Evolutionary conservation across 768 basidiomycete genomes (phyloP).

Genomic region (Leccinum broughii): DNA sequence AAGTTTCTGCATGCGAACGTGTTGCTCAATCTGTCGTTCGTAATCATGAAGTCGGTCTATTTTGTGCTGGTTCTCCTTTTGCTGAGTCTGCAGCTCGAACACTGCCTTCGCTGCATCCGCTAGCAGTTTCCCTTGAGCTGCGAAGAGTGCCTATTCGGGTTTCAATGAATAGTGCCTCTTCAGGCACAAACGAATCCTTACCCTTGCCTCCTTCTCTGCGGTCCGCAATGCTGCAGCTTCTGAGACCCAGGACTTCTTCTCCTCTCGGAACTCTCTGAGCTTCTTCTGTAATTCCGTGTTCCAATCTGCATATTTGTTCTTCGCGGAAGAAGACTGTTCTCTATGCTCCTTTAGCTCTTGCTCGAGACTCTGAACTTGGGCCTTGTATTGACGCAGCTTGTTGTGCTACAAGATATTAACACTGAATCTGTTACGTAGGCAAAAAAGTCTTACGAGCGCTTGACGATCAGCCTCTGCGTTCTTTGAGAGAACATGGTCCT

Average conservation of each 20-base stretch:
- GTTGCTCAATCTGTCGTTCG: constrained; percentile 83
- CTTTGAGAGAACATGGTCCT: constrained; percentile 68
- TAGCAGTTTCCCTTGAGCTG: constrained; percentile 66
- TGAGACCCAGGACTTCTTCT: constrained; percentile 73
- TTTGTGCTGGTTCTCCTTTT: constrained; percentile 79
- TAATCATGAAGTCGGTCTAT: constrained; percentile 81
- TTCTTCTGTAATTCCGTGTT: constrained; percentile 79
- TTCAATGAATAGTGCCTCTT: background rate
- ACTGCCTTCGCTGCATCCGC: constrained; percentile 69
- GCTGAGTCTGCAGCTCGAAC: constrained; percentile 70
- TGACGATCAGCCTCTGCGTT: constrained; percentile 83
- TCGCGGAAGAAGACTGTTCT: constrained; percentile 67
- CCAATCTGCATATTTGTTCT: constrained; percentile 83
- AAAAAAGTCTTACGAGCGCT: constrained; percentile 56
- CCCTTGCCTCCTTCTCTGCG: constrained; percentile 70
- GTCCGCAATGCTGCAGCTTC: constrained; percentile 70
- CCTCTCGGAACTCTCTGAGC: constrained; percentile 70
- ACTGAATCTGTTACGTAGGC: background rate
- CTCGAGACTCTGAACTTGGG: constrained; percentile 65
- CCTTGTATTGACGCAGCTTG: constrained; percentile 74
- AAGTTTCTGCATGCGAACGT: constrained; percentile 69
- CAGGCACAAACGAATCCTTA: constrained; percentile 25
- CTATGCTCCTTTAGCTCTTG: constrained; percentile 72
- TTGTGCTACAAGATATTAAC: constrained; percentile 57
- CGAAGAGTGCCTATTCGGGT: constrained; percentile 54